Base-by-base conservation (phyloP, 768 basidiomycete genomes). In the Nidularia pulvinata region DNA sequence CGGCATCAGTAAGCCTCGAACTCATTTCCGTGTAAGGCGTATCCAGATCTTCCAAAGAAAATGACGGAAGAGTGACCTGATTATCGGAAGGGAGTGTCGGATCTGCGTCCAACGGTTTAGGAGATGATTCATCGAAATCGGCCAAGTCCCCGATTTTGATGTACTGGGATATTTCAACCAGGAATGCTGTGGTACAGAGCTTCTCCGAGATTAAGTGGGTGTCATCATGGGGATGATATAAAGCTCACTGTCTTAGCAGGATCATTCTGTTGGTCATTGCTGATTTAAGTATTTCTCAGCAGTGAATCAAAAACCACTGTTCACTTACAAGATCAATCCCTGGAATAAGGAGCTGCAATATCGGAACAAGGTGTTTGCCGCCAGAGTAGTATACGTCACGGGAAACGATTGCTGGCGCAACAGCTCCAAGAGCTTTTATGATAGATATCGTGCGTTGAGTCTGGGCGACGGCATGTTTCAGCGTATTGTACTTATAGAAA, bases 401-500 rank as follows among this genome's bases (percentile, higher is more conserved):
- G 37, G 86, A 90, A n/a, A 90, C 82, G 37, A 96, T 78, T 3
- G 91, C 85, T 22, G 89, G 86, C 7, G 88, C 85, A n/a, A 92
- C 75, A 42, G 90, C 88, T 33, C 89, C 85, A 6, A 95, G 76
- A 2, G 91, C 91, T 57, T 91, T 92, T 66, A 95, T 93, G 30
- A 92, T 86, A 7, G 93, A 87, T 45, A 89, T 81, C 0, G 92
- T 95, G 48, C 93, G 77, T 58, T 93, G 88, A 0, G 93, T 95
- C 88, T 92, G 56, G 2, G 46, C 43, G 58, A 50, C 39, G n/a
- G 49, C 46, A 53, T 51, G 53, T 55, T 16, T 42, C 34, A 32
- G 7, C 37, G 57, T 33, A 19, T 19, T 51, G 30, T 47, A 36
- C 43, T 10, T 10, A 2, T 39, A 39, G 16, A 16, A 39, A 10